Base-by-base conservation (phyloP, 495 filamentous ascomycete species). In the Elaphomyces granulatus region DNA sequence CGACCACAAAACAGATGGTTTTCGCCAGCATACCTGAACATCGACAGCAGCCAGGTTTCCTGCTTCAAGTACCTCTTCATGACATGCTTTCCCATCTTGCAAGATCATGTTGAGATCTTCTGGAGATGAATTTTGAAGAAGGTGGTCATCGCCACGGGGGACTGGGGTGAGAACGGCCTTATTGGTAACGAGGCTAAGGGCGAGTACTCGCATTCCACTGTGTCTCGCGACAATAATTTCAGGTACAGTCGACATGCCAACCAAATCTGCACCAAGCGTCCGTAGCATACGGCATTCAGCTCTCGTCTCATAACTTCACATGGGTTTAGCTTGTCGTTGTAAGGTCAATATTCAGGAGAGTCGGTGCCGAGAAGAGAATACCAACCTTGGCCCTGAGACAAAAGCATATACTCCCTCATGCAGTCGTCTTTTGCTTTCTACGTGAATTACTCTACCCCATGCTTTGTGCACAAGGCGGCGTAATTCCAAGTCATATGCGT, bases 201-300 rank as follows among this genome's bases (percentile, higher is more conserved):
- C 81, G 32, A 83, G 52, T n/a, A 85, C 75, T 20, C 72, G 64
- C 40, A 87, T 66, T 8, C 72, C 76, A 41, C 68, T 75, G 50
- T 87, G 81, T 45, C 81, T 67, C 10, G 81, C 81, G 14, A 80
- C 74, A 36, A 84, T 69, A 31, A 84, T 77, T 51, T 87, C 81
- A 8, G 81, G 81, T 12, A 85, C 77, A 4, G 80, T 84, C 14
- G 77, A 81, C 81, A 86, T 85, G 7, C 80, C 81, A 2, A 85
- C 81, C 14, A 84, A 55, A 54, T 86, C 80, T 18, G 78, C 80
- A 6, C 80, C 80, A 10, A 83, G 53, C 23, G 53, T 59, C 19
- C 64, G 67, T 42, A 87, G 67, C 72, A 86, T 75, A 15, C 81
- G 71, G 46, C 81, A 84, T 52, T 87, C 81, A 9, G 81, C 78